These are phyloP conservation scores for Hibiscus mutabilis DNA, from an alignment of 345 rosid genomes.

Conservation along the genomic window DNA sequence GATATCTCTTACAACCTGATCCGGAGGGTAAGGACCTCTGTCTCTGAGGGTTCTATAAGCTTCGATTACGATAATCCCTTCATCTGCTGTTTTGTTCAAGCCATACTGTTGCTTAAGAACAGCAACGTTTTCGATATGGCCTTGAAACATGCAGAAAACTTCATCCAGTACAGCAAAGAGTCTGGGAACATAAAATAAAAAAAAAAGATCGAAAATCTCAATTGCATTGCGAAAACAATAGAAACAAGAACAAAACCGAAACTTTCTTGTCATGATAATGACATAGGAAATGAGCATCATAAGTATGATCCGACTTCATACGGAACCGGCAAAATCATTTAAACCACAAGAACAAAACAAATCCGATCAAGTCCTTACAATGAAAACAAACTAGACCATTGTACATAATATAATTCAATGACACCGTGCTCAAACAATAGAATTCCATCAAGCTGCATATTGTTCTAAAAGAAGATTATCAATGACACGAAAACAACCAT, in stretches of 20 bases:
- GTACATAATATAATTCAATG: not conserved
- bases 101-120: conserved; percentile 92
- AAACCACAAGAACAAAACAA: not conserved
- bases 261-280: not conserved
- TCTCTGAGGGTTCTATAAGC: conserved; percentile 91
- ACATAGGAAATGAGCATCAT: not conserved
- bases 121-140: conserved; percentile 78
- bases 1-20: conserved; percentile 84
- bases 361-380: not conserved
- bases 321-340: not conserved
- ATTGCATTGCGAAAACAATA: not conserved
- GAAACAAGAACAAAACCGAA: not conserved
- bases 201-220: not conserved
- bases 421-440: not conserved
- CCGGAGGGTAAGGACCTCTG: conserved; percentile 90
- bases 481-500: not conserved
- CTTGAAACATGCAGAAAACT: conserved; percentile 91
- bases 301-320: not conserved
- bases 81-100: conserved; percentile 77
- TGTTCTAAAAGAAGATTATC: not conserved
- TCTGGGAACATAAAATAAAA: conserved; percentile 28
- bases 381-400: too few relatives aligned
- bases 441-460: not conserved
- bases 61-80: conserved; percentile 82
- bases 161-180: conserved; percentile 86